Percentiles rank a stretch among this genome's conserved stretches.
These are phyloP conservation scores for Alternaria novae-zelandiae DNA, from an alignment of 2,329 filamentous ascomycete genomes.

Conservation along the genomic window DNA sequence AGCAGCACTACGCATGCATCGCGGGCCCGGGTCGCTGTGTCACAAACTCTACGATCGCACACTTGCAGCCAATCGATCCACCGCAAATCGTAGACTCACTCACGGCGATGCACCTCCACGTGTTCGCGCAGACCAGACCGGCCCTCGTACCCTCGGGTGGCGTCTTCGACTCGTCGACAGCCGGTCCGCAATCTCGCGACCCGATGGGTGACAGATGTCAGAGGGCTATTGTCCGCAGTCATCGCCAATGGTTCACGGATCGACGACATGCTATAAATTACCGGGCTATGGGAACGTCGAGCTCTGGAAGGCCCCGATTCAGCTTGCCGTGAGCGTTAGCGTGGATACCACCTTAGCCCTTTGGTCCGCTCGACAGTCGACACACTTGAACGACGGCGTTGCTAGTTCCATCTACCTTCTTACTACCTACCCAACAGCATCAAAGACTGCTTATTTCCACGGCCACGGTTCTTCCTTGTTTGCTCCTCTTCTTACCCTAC, in stretches of 20 bases:
- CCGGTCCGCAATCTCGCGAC: slow-evolving; percentile 14
- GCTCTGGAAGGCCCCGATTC: background rate
- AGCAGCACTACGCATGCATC: slow-evolving; percentile 24
- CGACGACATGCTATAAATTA: background rate
- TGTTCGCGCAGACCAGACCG: slow-evolving; percentile 16
- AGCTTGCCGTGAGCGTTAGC: background rate
- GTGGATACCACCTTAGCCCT: background rate
- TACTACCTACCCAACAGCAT: background rate
- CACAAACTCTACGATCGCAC: slow-evolving; percentile 20
- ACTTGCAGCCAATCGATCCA: slow-evolving; percentile 19
- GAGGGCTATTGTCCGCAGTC: slow-evolving; percentile 1
- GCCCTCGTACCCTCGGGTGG: background rate
- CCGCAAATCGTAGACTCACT: background rate
- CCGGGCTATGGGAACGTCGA: background rate
- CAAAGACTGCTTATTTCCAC: background rate
- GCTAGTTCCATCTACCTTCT: background rate
- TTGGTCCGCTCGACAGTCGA: slow-evolving; percentile 2
- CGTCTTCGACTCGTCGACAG: slow-evolving; percentile 12
- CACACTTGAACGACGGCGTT: background rate
- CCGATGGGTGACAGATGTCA: slow-evolving; percentile 7
- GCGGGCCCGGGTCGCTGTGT: slow-evolving; percentile 26
- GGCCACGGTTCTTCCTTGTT: background rate
- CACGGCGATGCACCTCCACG: slow-evolving; percentile 14
- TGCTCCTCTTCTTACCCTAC: background rate
- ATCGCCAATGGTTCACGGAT: background rate